Base-by-base conservation (phyloP, 306 rosid genomes). In the Senna tora region DNA sequence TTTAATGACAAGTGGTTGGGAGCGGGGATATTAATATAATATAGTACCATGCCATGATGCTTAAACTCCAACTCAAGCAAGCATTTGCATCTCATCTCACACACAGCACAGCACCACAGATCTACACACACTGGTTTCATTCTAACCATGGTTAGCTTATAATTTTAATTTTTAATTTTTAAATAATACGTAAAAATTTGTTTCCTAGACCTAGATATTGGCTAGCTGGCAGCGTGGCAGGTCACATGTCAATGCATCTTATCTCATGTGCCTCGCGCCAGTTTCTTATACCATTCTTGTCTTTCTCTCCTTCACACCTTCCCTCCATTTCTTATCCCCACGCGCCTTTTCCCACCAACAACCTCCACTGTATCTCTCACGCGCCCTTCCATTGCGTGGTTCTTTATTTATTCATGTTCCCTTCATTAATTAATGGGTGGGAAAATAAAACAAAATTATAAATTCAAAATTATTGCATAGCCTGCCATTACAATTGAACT, bases 51-150 rank as follows among this genome's bases (percentile, higher is more conserved):
- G 6, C 8, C 10, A 0, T 47, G 69, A 77, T 82, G 69, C 89
- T 77, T 79, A 43, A 77, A 83, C 85, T 74, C 69, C 79, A 63
- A 68, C 30, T 12, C 36, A 75, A 85, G 85, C 85, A 80, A 80
- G 63, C 76, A 8, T 2, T 7, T 9, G 10, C 73, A 46, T 33
- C 38, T 33, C n/a, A n/a, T n/a, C n/a, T n/a, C n/a, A n/a, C n/a
- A n/a, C n/a, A n/a, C n/a, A n/a, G n/a, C n/a, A n/a, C n/a, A n/a
- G n/a, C n/a, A n/a, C n/a, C n/a, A n/a, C n/a, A n/a, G 53, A 47
- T 52, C 60, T 22, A 49, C 11, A 49, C 22, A 5, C 51, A 17
- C 8, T 28, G 42, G 59, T 81, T 21, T 16, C 57, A 2, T 43
- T 20, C 28, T 52, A 71, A 63, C 75, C 52, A 69, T 28, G n/a